Evolutionary conservation across 1,284 basidiomycete species (phyloP).

Genomic region (Rhodotorula sp.): DNA sequence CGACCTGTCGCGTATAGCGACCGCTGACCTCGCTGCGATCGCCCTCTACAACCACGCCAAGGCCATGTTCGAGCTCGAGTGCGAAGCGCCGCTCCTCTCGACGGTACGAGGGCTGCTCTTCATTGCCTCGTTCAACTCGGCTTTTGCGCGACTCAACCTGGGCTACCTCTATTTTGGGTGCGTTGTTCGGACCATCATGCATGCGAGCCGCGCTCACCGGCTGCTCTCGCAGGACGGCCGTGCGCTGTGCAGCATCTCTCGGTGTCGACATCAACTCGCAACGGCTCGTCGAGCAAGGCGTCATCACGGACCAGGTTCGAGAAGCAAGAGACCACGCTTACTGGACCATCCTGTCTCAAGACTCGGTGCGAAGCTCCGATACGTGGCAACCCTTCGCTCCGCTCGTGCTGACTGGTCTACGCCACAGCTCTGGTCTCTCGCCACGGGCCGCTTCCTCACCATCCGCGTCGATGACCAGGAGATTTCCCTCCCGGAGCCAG

Average conservation of each 20-base stretch:
- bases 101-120: constrained; percentile 46
- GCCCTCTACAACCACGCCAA: constrained; percentile 42
- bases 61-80: constrained; percentile 44
- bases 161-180: neutral
- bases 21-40: constrained; percentile 11
- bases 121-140: constrained; percentile 43
- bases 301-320: constrained; percentile 43
- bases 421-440: constrained; percentile 40
- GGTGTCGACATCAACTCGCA: constrained; percentile 44
- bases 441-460: constrained; percentile 42
- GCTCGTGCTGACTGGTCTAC: neutral
- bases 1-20: neutral
- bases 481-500: constrained; percentile 37
- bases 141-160: neutral
- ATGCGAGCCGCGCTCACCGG: neutral
- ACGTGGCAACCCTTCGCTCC: neutral
- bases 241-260: constrained; percentile 23
- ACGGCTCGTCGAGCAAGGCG: constrained; percentile 42
- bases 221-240: neutral
- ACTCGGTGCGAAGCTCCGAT: constrained; percentile 43
- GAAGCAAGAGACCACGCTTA: constrained; percentile 42
- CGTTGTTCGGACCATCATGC: neutral
- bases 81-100: constrained; percentile 44
- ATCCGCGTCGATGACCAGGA: constrained; percentile 38
- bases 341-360: constrained; percentile 44